Base-by-base conservation (phyloP, 768 basidiomycete genomes). In the Termitomyces sp. region DNA sequence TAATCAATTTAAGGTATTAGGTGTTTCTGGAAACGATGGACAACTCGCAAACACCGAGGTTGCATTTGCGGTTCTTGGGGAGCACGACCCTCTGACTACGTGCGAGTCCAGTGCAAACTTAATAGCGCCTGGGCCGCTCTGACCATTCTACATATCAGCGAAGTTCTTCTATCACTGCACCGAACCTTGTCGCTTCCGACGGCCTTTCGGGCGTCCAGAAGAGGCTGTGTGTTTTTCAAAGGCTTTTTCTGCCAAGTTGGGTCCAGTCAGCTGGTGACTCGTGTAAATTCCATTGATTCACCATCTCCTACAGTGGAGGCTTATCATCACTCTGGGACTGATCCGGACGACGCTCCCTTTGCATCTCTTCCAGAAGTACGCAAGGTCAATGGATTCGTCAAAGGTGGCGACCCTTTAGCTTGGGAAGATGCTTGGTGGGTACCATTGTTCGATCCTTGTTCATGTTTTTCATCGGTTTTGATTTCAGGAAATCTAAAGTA, bases 401-500 rank as follows among this genome's bases (percentile, higher is more conserved):
- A 63, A 54, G 50, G 60, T 15, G 58, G 63, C 15, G 62, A 69
- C 45, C 65, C 60, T 2, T 50, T 55, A 8, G 65, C 64, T 50
- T 71, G 70, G 68, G 65, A 71, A 50, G 45, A 60, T 9, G 62
- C 65, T 30, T 69, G 70, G 70, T 68, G 51, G 40, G 61, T 44
- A 10, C 17, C 12, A 5, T n/a, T 22, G 22, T 17, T 45, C 15
- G 35, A 22, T 26, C 10, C 34, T 21, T 0, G 10, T 35, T 28
- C 22, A 49, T 21, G 6, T 42, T 14, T n/a, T 22, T 11, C 2
- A 46, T 17, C 28, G 2, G 6, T 35, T 12, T 40, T n/a, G 12
- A 35, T 34, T 26, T 14, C 55, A 80, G 83, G 82, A 69, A 79
- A 61, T 59, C 66, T 2, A 69, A 72, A 0, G 55, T 81, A n/a